Evolutionary conservation across 2,329 filamentous ascomycete genomes (phyloP).

Genomic region (Fusarium mundagurra): DNA sequence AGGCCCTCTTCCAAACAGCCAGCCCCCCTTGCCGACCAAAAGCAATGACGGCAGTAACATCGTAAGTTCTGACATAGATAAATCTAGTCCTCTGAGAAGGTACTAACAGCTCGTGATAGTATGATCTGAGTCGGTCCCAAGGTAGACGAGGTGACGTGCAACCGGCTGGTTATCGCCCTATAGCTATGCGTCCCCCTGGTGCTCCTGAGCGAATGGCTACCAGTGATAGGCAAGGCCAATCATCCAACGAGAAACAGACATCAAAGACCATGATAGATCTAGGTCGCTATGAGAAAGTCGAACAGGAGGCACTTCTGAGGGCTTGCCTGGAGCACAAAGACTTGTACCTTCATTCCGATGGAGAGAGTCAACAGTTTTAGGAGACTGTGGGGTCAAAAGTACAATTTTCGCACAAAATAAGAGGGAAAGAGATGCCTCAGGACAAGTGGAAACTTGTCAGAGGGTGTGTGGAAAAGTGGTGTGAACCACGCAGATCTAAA

Average conservation of each 20-base stretch:
- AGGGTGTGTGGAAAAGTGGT: neutral
- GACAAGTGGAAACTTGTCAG: neutral
- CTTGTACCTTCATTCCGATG: neutral
- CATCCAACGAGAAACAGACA: neutral
- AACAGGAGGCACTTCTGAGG: neutral
- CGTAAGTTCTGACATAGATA: neutral
- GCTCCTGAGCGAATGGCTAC: fast-evolving
- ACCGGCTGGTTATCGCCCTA: neutral
- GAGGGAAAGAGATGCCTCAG: fast-evolving
- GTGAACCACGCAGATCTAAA: neutral
- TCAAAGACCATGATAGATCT: neutral
- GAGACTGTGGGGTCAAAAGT: neutral
- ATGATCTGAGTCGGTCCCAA: neutral
- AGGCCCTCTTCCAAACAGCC: neutral
- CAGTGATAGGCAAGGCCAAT: fast-evolving
- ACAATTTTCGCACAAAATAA: fast-evolving
- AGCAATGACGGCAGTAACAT: neutral
- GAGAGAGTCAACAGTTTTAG: neutral
- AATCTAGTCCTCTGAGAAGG: fast-evolving
- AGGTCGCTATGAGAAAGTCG: fast-evolving
- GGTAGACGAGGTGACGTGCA: constrained; percentile 23
- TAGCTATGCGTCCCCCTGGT: neutral
- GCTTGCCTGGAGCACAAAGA: neutral
- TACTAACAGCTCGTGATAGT: constrained; percentile 27
- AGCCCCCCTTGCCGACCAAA: too few species aligned